phyloP scores from a whole-genome alignment of 2,329 filamentous ascomycete species.

The Coniella lustricola region DNA sequence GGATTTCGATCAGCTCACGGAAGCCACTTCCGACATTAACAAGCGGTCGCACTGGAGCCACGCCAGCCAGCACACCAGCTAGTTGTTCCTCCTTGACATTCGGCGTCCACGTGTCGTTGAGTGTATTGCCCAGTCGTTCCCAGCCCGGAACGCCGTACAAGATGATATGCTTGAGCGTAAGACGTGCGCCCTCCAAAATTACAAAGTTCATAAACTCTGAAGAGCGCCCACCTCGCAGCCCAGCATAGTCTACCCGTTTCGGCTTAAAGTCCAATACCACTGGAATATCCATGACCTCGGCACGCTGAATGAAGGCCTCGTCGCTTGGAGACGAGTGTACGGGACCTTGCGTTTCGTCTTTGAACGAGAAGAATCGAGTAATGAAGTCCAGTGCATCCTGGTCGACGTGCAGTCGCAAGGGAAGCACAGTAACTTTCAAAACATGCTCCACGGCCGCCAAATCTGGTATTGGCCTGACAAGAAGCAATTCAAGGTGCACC shows the following conservation, averaged over 20 bases:
- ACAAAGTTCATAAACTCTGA: slow-evolving; percentile 99
- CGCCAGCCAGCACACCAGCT: slow-evolving; percentile 76
- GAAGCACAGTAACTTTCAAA: slow-evolving; percentile 69
- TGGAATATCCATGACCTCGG: slow-evolving; percentile 76
- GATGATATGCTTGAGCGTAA: slow-evolving; percentile 82
- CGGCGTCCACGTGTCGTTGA: slow-evolving; percentile 96
- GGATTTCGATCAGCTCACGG: slow-evolving; percentile 78
- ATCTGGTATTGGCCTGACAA: slow-evolving; percentile 76
- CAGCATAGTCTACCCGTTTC: slow-evolving; percentile 93
- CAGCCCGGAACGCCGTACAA: slow-evolving; percentile 90
- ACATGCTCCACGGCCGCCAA: slow-evolving; percentile 87
- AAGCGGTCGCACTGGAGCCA: slow-evolving; percentile 82
- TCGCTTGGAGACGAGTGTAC: slow-evolving; percentile 58
- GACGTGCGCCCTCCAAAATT: slow-evolving; percentile 79
- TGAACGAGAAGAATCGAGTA: slow-evolving; percentile 96
- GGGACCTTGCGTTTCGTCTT: slow-evolving; percentile 59
- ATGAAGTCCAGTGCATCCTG: slow-evolving; percentile 97
- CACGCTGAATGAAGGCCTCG: slow-evolving; percentile 78
- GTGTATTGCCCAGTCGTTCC: slow-evolving; percentile 76
- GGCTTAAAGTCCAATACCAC: slow-evolving; percentile 93
- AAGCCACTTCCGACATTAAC: slow-evolving; percentile 89
- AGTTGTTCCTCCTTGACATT: slow-evolving; percentile 88
- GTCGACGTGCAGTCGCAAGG: slow-evolving; percentile 86
- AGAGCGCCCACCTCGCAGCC: slow-evolving; percentile 84
- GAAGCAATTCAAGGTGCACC: slow-evolving; percentile 82